Base-by-base conservation (phyloP, 495 filamentous ascomycete genomes). In the Xylaria cubensis region DNA sequence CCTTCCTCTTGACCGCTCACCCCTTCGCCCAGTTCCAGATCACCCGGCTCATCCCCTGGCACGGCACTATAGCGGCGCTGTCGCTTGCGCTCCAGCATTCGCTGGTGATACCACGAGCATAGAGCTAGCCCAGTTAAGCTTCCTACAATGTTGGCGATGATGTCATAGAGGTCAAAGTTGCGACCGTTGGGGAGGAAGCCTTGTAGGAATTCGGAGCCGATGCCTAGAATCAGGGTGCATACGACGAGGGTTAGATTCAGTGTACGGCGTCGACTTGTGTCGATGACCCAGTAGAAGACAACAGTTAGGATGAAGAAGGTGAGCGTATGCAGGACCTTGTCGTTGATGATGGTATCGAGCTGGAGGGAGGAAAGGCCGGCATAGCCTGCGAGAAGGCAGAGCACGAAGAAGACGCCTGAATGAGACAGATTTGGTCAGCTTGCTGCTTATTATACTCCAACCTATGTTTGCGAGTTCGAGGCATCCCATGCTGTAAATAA, bases 281-380 rank as follows among this genome's bases (percentile, higher is more conserved):
- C 96, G 76, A 97, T 81, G 77, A 97, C 92, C 95, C 95, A 99
- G 90, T 99, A 99, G 88, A 98, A 98, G 75, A 86, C 84, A 48
- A 93, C 80, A 15, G 97, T 95, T 32, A 99, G 84, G 69, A 92
- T 74, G 88, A 98, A 97, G 85, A 99, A 98, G 72, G 92, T 93
- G 62, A 95, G 56, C 77, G 94, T 85, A 80, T 98, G 97, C 34
- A 99, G 89, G 79, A 93, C 84, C 82, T 98, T 97, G 88, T 97
- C 94, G 86, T 95, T 94, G 70, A 89, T 75, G 71, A 78, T 61
- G 67, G 70, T 46, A 72, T 88, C 86, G 67, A 92, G 75, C 69
- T 89, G 84, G 29, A 88, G 80, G n/a, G 85, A 83, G 32, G 87
- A 84, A 50, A 97, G 91, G 69, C 93, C 93, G 73, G 92, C 84